Evolutionary conservation across 202 grass and related monocot species (phyloP).

Genomic region (Elaeis oleifera): DNA sequence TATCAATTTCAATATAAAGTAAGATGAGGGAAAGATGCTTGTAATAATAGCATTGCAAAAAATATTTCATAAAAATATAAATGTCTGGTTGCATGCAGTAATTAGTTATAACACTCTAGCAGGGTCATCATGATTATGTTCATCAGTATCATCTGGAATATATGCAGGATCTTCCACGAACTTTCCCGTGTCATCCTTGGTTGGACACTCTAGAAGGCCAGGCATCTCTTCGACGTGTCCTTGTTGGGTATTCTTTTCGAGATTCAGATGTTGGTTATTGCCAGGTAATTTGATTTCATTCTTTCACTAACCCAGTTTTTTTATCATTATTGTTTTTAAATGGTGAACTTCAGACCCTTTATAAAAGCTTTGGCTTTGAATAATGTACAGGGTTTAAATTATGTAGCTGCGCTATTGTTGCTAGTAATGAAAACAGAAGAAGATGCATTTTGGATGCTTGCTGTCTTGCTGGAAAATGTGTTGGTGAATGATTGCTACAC

Average conservation of each 20-base stretch:
- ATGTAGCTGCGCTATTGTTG: slow-evolving; percentile 83
- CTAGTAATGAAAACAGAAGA: slow-evolving; percentile 92
- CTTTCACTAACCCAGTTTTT: background rate
- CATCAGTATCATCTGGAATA: background rate
- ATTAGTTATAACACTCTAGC: no score
- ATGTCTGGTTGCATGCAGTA: no score
- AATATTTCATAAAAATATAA: no score
- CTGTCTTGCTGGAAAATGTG: slow-evolving; percentile 88
- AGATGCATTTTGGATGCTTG: slow-evolving; percentile 97
- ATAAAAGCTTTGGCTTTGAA: no score
- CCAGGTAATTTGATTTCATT: slow-evolving; percentile 38
- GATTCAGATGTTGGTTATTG: slow-evolving; percentile 99
- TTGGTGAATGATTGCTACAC: slow-evolving; percentile 93
- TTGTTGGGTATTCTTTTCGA: slow-evolving; percentile 89
- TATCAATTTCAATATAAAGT: no score
- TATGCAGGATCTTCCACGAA: slow-evolving; percentile 82
- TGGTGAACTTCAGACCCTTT: no score
- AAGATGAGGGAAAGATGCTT: no score
- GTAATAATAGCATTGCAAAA: no score
- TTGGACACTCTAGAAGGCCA: slow-evolving; percentile 81
- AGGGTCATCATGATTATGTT: no score
- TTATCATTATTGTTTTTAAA: no score
- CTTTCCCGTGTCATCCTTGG: slow-evolving; percentile 90
- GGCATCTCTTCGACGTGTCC: slow-evolving; percentile 79
- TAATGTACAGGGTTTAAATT: slow-evolving; percentile 68